phyloP scores from a whole-genome alignment of 2,329 filamentous ascomycete species.

The Grosmannia huntii region DNA sequence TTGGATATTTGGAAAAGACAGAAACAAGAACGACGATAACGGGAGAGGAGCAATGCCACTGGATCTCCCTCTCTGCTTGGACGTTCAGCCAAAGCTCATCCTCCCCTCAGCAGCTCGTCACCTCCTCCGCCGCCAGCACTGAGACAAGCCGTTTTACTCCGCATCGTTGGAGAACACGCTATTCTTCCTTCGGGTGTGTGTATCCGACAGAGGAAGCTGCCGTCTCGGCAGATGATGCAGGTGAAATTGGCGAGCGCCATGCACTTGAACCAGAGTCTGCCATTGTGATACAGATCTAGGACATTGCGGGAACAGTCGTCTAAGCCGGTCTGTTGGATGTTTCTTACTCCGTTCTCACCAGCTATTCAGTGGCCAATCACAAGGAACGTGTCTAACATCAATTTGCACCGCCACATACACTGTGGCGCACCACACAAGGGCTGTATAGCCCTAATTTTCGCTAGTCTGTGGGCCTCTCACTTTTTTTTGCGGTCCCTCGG shows the following conservation, averaged over 20 bases:
- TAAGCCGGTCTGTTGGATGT: too few species aligned
- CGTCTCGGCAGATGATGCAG: not conserved
- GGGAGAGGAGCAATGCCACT: too few species aligned
- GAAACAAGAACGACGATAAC: too few species aligned
- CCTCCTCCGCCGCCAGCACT: not conserved
- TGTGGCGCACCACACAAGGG: slow-evolving; percentile 1
- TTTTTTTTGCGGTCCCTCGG: slow-evolving; percentile 2
- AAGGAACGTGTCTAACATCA: not conserved
- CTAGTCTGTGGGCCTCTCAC: not conserved
- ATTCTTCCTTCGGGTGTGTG: not conserved
- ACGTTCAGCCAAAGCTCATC: not conserved
- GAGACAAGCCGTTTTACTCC: not conserved
- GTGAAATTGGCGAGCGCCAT: not conserved
- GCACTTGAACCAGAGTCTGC: not conserved
- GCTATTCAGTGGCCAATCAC: too few species aligned
- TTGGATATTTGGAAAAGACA: too few species aligned
- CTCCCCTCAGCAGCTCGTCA: not conserved
- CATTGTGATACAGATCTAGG: not conserved
- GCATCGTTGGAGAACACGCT: not conserved
- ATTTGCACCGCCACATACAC: not conserved
- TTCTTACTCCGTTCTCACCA: too few species aligned
- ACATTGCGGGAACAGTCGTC: not conserved
- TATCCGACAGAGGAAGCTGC: not conserved
- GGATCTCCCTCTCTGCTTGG: too few species aligned
- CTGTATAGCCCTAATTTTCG: not conserved